Percentiles rank a stretch among this genome's conserved stretches.
phyloP scores from a whole-genome alignment of 805 yeast genomes.

The Ogataea trehaloabstinens region DNA sequence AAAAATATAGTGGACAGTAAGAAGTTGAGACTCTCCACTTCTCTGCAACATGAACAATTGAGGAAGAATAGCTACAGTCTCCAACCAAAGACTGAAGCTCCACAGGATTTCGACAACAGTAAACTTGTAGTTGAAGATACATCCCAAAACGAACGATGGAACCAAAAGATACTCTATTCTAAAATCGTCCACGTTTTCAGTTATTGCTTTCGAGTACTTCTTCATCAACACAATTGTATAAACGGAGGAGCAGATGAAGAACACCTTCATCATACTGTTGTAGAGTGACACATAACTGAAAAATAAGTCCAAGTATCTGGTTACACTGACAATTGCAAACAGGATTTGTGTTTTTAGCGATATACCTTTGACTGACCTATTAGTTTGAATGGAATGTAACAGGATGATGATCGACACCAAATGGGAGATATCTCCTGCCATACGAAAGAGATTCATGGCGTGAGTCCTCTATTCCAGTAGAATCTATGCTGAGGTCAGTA shows the following conservation, averaged over 20 bases:
- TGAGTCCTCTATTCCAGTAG: too few relatives aligned
- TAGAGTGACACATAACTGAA: slow-evolving; percentile 62
- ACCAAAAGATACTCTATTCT: slow-evolving; percentile 67
- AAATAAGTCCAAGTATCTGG: slow-evolving; percentile 69
- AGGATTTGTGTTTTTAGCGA: slow-evolving; percentile 85
- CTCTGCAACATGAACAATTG: slow-evolving; percentile 88
- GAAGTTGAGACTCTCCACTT: slow-evolving; percentile 81
- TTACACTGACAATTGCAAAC: slow-evolving; percentile 67
- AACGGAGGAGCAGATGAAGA: slow-evolving; percentile 72
- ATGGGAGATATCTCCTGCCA: slow-evolving; percentile 72
- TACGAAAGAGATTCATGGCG: slow-evolving; percentile 38
- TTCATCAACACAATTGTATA: slow-evolving; percentile 74
- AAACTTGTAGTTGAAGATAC: slow-evolving; percentile 68
- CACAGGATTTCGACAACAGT: slow-evolving; percentile 65
- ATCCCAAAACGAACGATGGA: slow-evolving; percentile 53
- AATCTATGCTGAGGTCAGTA: background rate
- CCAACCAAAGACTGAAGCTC: slow-evolving; percentile 93
- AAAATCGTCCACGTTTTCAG: slow-evolving; percentile 67
- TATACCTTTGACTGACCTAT: slow-evolving; percentile 74
- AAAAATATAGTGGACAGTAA: slow-evolving; percentile 90
- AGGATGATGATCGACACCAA: slow-evolving; percentile 74
- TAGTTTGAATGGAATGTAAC: slow-evolving; percentile 62
- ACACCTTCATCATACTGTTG: slow-evolving; percentile 76
- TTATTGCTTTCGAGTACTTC: slow-evolving; percentile 58
- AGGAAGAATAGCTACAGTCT: slow-evolving; percentile 87